Base-by-base conservation (phyloP, 2,329 filamentous ascomycete genomes). In the Aspergillus sp. region DNA sequence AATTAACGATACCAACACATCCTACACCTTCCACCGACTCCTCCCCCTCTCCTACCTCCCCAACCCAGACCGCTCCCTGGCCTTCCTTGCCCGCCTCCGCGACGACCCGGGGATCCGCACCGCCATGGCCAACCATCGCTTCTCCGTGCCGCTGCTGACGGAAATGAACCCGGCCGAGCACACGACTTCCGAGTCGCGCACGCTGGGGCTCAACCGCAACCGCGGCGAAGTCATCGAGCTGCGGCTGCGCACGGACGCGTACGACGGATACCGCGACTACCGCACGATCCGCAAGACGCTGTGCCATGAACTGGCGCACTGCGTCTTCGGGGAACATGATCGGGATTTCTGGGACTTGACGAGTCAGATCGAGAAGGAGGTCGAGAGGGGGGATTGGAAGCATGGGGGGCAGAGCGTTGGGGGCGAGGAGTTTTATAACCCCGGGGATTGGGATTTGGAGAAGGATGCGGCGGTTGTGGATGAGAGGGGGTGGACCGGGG, bases 281-380 rank as follows among this genome's bases (percentile, higher is more conserved):
- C 84, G 85, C 57, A 90, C 85, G 0, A 94, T 98, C 42, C 80
- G 93, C 44, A 87, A 86, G 57, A 97, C 93, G 41, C 74, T 98
- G 8, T 97, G 91, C 62, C 93, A 98, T 70, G 93, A 98, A 72
- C 75, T 98, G 12, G 85, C 90, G 54, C 93, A 98, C 67, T 96
- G 95, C 58, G 87, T 95, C 7, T 84, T 85, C 69, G 76, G 85
- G 0, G 81, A 85, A 0, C 93, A 98, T 65, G 89, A 97, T 66
- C 74, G 81, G 12, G 72, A 86, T 41, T 98, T 98, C 61, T 97
- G 93, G 91, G 80, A 88, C 45, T 66, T 98, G 58, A 95, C 87
- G 55, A 83, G 82, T 56, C 78, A 85, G 72, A 94, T 96, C 59
- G 90, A 97, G 73, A 76, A 77, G 43, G 91, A 96, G 72, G 91